Evolutionary conservation across 2,329 filamentous ascomycete genomes (phyloP), one percentile per base, ranked within the genome.

Genomic region (Sarocladium kiliense): DNA sequence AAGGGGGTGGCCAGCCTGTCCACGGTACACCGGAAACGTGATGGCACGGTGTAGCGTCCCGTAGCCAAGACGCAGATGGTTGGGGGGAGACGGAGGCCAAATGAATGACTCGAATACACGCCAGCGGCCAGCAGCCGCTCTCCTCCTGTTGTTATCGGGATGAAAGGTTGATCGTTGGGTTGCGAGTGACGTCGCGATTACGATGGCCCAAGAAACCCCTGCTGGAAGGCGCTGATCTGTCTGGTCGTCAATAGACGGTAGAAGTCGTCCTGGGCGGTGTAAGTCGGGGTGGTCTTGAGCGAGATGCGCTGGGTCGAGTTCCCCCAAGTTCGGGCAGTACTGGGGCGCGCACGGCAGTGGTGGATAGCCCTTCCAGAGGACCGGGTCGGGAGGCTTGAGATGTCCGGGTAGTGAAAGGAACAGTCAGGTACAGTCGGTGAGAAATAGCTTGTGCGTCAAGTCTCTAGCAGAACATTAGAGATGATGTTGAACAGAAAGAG

Each of bases 11-110:
- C 44, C 26, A 49, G 18, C 3, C 9, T 27, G 5, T 21, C n/a
- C 47, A 18, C 47, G 11, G 44, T 49, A n/a, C 44, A 49, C 44
- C 44, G 44, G 44, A 49, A 49, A 32, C 44, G 44, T 49, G 12
- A 27, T 49, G 44, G 44, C 44, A 49, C 44, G 30, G 6, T 44
- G 41, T 49, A 30, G 14, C 10, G 23, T 6, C 44, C 16, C 10
- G 44, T 7, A 49, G 44, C 23, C 6, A 49, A 27, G 23, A 21
- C 30, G 44, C 44, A 21, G 26, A 27, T 30, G 14, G 44, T n/a
- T 12, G 23, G n/a, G 5, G 44, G 9, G 36, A 30, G 44, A 19
- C 30, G 23, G 30, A 12, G 30, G 44, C n/a, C 25, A n/a, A 6
- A 19, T n/a, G 44, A 49, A 49, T 49, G 44, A 49, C 44, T 49